phyloP scores from a whole-genome alignment of 225 moss, liverwort and hornwort genomes.

The Bryoerythrophyllum caledonicum region DNA sequence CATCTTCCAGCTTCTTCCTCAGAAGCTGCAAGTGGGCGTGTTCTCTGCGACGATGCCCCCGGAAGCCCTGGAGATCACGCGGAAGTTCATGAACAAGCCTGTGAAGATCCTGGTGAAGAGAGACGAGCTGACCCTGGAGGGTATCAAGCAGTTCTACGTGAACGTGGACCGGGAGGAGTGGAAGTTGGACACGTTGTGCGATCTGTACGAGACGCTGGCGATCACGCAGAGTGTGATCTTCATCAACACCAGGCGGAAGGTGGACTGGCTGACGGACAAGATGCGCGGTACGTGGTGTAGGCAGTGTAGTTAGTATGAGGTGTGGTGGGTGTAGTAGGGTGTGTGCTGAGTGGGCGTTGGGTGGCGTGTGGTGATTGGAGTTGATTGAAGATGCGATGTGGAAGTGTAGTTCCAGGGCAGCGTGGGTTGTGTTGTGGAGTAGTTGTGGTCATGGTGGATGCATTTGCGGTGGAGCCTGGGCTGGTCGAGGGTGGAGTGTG shows the following conservation, averaged over 20 bases:
- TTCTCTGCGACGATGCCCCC: conserved; percentile 70
- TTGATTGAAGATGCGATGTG: too few relatives aligned
- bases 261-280: conserved; percentile 63
- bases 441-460: too few relatives aligned
- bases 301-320: too few relatives aligned
- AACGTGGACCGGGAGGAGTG: conserved; percentile 69
- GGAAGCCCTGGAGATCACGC: conserved; percentile 61
- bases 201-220: conserved; percentile 62
- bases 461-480: too few relatives aligned
- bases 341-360: too few relatives aligned
- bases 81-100: conserved; percentile 75
- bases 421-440: too few relatives aligned
- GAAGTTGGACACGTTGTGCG: conserved; percentile 65
- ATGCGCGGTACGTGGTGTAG: conserved; percentile 37
- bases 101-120: conserved; percentile 71
- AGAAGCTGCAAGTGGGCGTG: conserved; percentile 68
- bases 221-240: conserved; percentile 71
- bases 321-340: too few relatives aligned
- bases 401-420: too few relatives aligned
- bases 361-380: too few relatives aligned
- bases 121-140: conserved; percentile 67
- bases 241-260: conserved; percentile 66
- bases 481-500: too few relatives aligned
- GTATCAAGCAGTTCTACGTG: conserved; percentile 73
- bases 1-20: conserved; percentile 61